phyloP scores from a whole-genome alignment of 129 eudicot species.

The Lactuca saligna region DNA sequence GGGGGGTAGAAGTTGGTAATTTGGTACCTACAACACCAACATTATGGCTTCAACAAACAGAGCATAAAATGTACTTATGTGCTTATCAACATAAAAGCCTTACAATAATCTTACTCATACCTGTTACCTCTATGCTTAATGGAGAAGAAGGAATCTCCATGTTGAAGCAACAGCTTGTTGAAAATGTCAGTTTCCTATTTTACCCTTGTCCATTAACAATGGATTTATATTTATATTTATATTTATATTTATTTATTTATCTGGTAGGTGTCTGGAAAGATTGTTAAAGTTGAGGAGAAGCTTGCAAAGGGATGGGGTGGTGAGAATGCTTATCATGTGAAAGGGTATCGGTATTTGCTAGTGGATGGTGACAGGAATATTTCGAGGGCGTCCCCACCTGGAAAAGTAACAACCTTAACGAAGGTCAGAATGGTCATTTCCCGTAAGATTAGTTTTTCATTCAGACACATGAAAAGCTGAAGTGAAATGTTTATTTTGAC shows the following conservation, averaged over 20 bases:
- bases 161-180: slow-evolving; percentile 71
- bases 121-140: slow-evolving; percentile 61
- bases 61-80: slow-evolving; percentile 82
- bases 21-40: slow-evolving; percentile 61
- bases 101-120: slow-evolving; percentile 69
- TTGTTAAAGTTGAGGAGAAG: slow-evolving; percentile 84
- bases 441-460: not conserved
- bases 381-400: slow-evolving; percentile 96
- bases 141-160: slow-evolving; percentile 77
- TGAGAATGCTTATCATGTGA: slow-evolving; percentile 97
- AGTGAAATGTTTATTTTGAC: not conserved
- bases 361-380: slow-evolving; percentile 74
- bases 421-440: slow-evolving; percentile 57
- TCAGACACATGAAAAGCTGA: slow-evolving; percentile 3
- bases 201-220: no score
- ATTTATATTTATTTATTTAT: not conserved
- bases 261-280: slow-evolving; percentile 70
- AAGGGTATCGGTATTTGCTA: slow-evolving; percentile 86
- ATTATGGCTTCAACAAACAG: slow-evolving; percentile 78
- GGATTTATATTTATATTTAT: no score
- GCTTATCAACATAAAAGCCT: slow-evolving; percentile 82
- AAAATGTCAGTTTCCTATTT: slow-evolving; percentile 47
- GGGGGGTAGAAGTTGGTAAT: slow-evolving; percentile 67
- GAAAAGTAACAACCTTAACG: slow-evolving; percentile 85
- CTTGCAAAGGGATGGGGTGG: slow-evolving; percentile 99